These are phyloP conservation scores for Cordyceps militaris DNA, from an alignment of 2,329 filamentous ascomycete species.

Conservation along the genomic window DNA sequence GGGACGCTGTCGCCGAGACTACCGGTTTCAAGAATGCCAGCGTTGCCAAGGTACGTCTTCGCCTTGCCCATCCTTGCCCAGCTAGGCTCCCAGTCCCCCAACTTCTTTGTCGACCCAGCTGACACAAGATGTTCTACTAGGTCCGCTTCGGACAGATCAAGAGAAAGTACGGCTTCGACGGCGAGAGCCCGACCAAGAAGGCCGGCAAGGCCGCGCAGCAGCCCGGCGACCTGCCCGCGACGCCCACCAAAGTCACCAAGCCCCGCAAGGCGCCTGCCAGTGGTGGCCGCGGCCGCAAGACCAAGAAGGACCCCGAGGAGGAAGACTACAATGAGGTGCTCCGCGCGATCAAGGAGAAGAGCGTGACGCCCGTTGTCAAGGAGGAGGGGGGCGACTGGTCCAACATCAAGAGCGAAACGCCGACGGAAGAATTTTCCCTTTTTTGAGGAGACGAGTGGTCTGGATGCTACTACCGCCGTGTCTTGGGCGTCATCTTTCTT, in stretches of 20 bases:
- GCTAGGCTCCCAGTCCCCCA: neutral
- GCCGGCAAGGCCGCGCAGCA: neutral
- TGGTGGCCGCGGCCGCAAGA: slow-evolving; percentile 14
- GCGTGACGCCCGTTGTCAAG: neutral
- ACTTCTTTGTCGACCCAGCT: too few species aligned
- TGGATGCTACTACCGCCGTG: too few species aligned
- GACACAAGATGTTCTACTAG: slow-evolving; percentile 16
- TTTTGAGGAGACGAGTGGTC: too few species aligned
- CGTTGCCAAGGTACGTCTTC: slow-evolving; percentile 34
- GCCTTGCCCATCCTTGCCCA: neutral
- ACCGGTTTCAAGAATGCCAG: slow-evolving; percentile 38
- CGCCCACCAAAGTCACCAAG: slow-evolving; percentile 12
- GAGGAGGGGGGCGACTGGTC: slow-evolving; percentile 14
- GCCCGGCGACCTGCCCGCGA: slow-evolving; percentile 8
- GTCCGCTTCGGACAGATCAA: slow-evolving; percentile 45
- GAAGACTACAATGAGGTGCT: neutral
- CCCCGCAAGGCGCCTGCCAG: slow-evolving; percentile 14
- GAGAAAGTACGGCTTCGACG: slow-evolving; percentile 35
- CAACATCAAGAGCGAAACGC: neutral
- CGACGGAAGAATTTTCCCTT: neutral
- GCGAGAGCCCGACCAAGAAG: slow-evolving; percentile 16
- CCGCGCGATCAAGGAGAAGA: neutral
- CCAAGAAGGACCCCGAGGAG: slow-evolving; percentile 17
- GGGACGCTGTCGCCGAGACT: slow-evolving; percentile 37
- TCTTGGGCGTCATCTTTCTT: too few species aligned